These are phyloP conservation scores for Trichophyton benhamiae DNA, from an alignment of 2,329 filamentous ascomycete species.

Conservation along the genomic window DNA sequence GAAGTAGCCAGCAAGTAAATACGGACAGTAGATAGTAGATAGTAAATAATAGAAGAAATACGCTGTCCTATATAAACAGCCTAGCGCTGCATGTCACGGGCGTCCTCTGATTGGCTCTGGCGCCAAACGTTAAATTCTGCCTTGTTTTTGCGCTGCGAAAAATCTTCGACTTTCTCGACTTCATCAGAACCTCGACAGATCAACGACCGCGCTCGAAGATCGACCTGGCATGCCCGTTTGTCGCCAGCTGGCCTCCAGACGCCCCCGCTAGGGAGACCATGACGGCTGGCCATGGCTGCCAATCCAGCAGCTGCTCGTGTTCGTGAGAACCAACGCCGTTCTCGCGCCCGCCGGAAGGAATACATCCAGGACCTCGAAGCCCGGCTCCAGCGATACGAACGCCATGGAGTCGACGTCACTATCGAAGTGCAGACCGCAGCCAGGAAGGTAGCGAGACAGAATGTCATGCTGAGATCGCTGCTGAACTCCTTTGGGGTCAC, in stretches of 20 bases:
- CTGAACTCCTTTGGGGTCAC: constrained; percentile 46
- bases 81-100: background rate
- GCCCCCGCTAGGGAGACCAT: background rate
- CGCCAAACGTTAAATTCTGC: background rate
- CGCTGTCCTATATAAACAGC: background rate
- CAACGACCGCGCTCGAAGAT: background rate
- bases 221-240: background rate
- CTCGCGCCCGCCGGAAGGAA: constrained; percentile 60
- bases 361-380: constrained; percentile 59
- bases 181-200: background rate
- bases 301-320: constrained; percentile 40
- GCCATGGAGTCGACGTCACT: constrained; percentile 54
- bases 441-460: constrained; percentile 56
- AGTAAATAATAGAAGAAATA: no score
- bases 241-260: background rate
- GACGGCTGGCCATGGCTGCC: background rate
- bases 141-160: background rate
- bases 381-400: constrained; percentile 51
- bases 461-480: constrained; percentile 49
- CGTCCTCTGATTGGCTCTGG: background rate
- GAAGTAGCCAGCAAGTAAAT: background rate
- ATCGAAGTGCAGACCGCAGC: constrained; percentile 61
- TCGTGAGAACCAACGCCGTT: constrained; percentile 64
- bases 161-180: background rate
- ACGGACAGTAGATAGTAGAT: background rate